Evolutionary conservation across 495 filamentous ascomycete genomes (phyloP), one percentile per base, ranked within the genome.

Genomic region (Friedmanniomyces endolithicus): DNA sequence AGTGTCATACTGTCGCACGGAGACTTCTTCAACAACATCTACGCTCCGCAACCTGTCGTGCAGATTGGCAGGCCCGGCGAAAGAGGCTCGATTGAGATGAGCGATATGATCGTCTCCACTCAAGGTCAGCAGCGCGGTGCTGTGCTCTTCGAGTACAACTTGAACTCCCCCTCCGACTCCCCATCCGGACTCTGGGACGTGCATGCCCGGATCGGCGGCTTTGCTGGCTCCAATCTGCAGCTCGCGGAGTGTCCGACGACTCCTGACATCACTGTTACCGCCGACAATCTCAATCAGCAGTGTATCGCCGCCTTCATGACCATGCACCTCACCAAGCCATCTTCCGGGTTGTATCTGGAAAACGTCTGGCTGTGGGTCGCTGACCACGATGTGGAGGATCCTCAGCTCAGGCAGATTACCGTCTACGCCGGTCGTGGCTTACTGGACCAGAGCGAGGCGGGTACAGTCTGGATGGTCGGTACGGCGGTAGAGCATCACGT

Each of bases 291-390:
- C 29, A 74, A 79, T 54, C 24, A 65, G 17, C 62, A 78, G 37
- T 92, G 87, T 64, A 75, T 86, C 46, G 78, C 75, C 0, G 85
- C 77, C 2, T 87, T 80, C 63, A 75, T 86, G 71, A 72, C 73
- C 35, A 75, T 87, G 74, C 82, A 87, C 65, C 69, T 88, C 45
- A 81, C 85, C 0, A 65, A 59, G 14, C 71, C 34, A 84, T 82
- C 84, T 56, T 83, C 17, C 83, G 85, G 83, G 31, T 59, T 80
- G 14, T 86, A 85, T 63, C 55, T 82, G 60, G 83, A 87, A 69
- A 87, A 87, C 63, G 71, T 71, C 37, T 87, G 82, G 84, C 57
- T 85, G 11, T 87, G 84, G 83, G 77, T 77, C 0, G 82, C 83
- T 1, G 85, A 88, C 60, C 85, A 88, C 64, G 86, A 90, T 56